phyloP scores from a whole-genome alignment of 2,329 filamentous ascomycete species.

The Cercospora sp. region DNA sequence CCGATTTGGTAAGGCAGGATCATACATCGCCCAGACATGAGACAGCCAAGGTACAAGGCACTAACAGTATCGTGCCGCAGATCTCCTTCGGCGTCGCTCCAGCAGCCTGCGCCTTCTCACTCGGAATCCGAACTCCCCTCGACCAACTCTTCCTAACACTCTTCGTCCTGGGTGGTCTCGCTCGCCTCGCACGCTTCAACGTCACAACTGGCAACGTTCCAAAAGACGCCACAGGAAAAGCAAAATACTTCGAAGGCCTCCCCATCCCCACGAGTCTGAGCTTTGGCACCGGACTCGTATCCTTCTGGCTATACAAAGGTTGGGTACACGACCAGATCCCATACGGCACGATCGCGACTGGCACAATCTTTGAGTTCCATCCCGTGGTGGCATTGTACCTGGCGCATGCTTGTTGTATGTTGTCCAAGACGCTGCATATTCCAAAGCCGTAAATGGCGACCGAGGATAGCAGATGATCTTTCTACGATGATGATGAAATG shows the following conservation, averaged over 20 bases:
- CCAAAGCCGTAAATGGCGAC: conserved; percentile 65
- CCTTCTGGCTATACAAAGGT: conserved; percentile 79
- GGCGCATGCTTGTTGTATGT: conserved; percentile 89
- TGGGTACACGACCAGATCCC: conserved; percentile 81
- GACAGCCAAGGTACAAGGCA: background rate
- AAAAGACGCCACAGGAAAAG: conserved; percentile 89
- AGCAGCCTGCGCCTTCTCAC: conserved; percentile 80
- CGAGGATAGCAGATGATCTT: background rate
- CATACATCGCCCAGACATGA: background rate
- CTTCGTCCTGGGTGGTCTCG: conserved; percentile 93
- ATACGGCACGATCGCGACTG: conserved; percentile 66
- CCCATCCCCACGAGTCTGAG: conserved; percentile 88
- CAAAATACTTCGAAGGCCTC: conserved; percentile 93
- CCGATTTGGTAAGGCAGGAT: conserved; percentile 69
- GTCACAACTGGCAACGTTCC: conserved; percentile 87
- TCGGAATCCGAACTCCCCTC: conserved; percentile 79
- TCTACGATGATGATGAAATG: background rate
- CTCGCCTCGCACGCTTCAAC: conserved; percentile 93
- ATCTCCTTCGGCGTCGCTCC: conserved; percentile 94
- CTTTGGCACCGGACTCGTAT: conserved; percentile 75
- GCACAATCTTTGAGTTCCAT: conserved; percentile 76
- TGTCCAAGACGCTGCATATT: conserved; percentile 90
- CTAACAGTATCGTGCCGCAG: conserved; percentile 48
- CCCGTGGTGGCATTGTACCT: conserved; percentile 79
- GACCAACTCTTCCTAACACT: conserved; percentile 81